Evolutionary conservation across 129 eudicot genomes (phyloP).

Genomic region (Escallonia rubra): DNA sequence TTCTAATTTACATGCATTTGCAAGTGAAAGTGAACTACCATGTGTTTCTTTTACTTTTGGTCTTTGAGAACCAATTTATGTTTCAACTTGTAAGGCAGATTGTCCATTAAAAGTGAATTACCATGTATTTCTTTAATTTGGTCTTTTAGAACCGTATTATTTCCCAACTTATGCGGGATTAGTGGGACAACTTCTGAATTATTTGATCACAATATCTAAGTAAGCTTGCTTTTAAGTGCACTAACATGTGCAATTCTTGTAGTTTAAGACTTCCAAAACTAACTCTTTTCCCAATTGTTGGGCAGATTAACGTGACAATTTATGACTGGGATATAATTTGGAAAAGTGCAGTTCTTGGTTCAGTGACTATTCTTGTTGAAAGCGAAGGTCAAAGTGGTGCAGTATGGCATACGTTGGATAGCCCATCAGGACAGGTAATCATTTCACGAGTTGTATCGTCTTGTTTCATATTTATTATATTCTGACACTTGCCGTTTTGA

Average conservation of each 20-base stretch:
- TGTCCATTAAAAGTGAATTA: no score
- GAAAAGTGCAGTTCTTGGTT: constrained; percentile 98
- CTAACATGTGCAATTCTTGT: constrained; percentile 13
- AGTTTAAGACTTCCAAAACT: constrained; percentile 4
- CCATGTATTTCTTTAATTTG: no score
- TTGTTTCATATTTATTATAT: neutral
- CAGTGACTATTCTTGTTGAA: constrained; percentile 68
- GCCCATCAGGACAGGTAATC: constrained; percentile 78
- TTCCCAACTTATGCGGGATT: no score
- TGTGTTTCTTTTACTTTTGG: no score
- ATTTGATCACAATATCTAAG: neutral
- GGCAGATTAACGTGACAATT: constrained; percentile 89
- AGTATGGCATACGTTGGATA: constrained; percentile 75
- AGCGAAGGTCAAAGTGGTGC: constrained; percentile 89
- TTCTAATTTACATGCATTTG: no score
- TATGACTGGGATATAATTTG: constrained; percentile 99
- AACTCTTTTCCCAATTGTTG: constrained; percentile 18
- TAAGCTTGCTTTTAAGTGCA: neutral
- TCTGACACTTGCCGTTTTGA: neutral
- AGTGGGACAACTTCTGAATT: no score
- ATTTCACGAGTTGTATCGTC: neutral
- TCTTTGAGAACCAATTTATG: no score
- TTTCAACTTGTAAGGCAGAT: no score
- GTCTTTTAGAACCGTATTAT: no score
- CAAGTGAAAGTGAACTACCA: no score